Conservation (phyloP, 176 grass and related monocot species). For the Triticum dicoccoides region DNA sequence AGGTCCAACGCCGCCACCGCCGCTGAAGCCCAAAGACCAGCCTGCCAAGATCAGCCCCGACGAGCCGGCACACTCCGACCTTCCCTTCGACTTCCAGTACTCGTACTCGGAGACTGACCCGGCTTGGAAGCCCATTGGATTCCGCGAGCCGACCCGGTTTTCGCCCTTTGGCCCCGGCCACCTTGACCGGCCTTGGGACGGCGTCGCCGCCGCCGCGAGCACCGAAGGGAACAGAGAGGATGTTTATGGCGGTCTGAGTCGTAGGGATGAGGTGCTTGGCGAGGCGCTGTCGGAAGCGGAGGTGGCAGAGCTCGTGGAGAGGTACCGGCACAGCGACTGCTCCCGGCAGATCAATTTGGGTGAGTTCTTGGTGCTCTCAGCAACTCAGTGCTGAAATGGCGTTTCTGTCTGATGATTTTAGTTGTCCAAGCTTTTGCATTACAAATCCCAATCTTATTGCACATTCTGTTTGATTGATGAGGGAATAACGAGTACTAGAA, state of each 20-base stretch:
- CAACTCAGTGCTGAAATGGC: background rate
- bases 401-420: background rate
- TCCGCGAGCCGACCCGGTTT: constrained; percentile 73
- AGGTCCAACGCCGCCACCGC: background rate
- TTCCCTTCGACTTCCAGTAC: constrained; percentile 64
- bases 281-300: constrained; percentile 47
- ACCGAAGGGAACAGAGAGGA: background rate
- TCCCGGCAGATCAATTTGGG: constrained; percentile 68
- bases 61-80: constrained; percentile 46
- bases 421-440: background rate
- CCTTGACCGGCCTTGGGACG: constrained; percentile 63
- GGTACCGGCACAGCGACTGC: constrained; percentile 60
- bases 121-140: constrained; percentile 55
- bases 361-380: background rate
- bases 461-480: background rate
- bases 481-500: background rate
- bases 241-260: background rate
- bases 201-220: constrained; percentile 29
- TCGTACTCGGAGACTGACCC: constrained; percentile 65
- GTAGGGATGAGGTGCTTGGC: constrained; percentile 35
- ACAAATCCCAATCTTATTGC: too few species aligned
- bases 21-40: constrained; percentile 3
- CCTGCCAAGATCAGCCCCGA: constrained; percentile 33
- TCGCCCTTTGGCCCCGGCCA: constrained; percentile 71
- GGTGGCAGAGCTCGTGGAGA: constrained; percentile 50